These are phyloP conservation scores for Dryas drummondii DNA, from an alignment of 306 rosid species.

Conservation along the genomic window DNA sequence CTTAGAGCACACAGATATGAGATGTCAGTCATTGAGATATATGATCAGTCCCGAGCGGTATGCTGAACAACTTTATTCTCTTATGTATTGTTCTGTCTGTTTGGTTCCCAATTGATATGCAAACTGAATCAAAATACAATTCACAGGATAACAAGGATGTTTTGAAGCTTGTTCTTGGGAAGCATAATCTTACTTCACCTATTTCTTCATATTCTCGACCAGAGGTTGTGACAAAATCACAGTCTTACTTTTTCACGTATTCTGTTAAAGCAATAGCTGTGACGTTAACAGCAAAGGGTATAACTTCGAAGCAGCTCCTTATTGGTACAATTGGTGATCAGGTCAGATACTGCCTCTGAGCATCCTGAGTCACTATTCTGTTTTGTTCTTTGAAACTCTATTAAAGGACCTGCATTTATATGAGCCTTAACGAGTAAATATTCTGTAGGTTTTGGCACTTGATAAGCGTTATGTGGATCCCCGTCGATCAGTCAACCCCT, in stretches of 20 bases:
- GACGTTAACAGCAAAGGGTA: slow-evolving; percentile 91
- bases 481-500: slow-evolving; percentile 76
- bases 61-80: slow-evolving; percentile 32
- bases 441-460: slow-evolving; percentile 82
- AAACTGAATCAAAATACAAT: slow-evolving; percentile 26
- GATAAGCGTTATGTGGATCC: slow-evolving; percentile 94
- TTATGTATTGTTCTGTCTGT: slow-evolving; percentile 14
- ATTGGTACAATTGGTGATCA: slow-evolving; percentile 90
- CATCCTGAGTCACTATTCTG: slow-evolving; percentile 9
- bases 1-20: slow-evolving; percentile 97
- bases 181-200: slow-evolving; percentile 94
- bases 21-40: slow-evolving; percentile 95
- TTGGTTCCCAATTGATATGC: slow-evolving; percentile 16
- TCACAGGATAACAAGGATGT: slow-evolving; percentile 85
- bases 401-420: slow-evolving; percentile 10
- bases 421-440: slow-evolving; percentile 4
- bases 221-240: slow-evolving; percentile 73
- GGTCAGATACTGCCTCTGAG: slow-evolving; percentile 46
- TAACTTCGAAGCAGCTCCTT: slow-evolving; percentile 94
- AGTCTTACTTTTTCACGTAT: slow-evolving; percentile 84
- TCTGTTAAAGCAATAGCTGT: slow-evolving; percentile 88
- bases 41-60: slow-evolving; percentile 97
- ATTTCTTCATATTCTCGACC: slow-evolving; percentile 85
- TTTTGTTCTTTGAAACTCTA: neutral
- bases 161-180: slow-evolving; percentile 91